Conservation (phyloP, 2,329 filamentous ascomycete genomes). For the Pseudocercospora cruenta region DNA sequence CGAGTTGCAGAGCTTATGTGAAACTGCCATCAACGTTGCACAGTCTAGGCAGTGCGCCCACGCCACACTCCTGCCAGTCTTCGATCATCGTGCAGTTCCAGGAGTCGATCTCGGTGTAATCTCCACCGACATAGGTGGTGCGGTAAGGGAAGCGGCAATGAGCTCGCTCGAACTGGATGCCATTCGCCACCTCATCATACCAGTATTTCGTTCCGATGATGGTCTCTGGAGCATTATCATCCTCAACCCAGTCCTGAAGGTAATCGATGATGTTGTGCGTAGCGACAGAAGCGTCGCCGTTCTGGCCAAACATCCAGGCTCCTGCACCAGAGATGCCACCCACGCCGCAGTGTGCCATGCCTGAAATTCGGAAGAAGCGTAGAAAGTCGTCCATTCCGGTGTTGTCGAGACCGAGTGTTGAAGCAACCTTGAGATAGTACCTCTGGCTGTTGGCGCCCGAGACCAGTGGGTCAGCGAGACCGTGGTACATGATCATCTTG, state of each 20-base stretch:
- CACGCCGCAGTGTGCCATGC: slow-evolving; percentile 56
- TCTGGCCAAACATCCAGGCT: slow-evolving; percentile 48
- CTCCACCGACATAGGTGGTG: slow-evolving; percentile 43
- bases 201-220: slow-evolving; percentile 50
- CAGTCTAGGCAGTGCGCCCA: slow-evolving; percentile 25
- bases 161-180: slow-evolving; percentile 50
- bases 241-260: slow-evolving; percentile 45
- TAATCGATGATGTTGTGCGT: slow-evolving; percentile 54
- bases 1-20: slow-evolving; percentile 4
- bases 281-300: slow-evolving; percentile 28
- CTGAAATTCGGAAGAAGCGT: slow-evolving; percentile 57
- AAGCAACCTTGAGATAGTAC: slow-evolving; percentile 55
- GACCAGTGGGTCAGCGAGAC: slow-evolving; percentile 50
- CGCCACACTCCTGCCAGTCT: slow-evolving; percentile 35
- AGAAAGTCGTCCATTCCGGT: slow-evolving; percentile 45
- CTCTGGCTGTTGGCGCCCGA: slow-evolving; percentile 49
- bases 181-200: slow-evolving; percentile 45
- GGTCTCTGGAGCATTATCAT: slow-evolving; percentile 36
- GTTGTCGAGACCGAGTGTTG: slow-evolving; percentile 44
- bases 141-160: slow-evolving; percentile 48
- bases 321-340: slow-evolving; percentile 47
- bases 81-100: slow-evolving; percentile 43
- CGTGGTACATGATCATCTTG: slow-evolving; percentile 52
- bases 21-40: slow-evolving; percentile 35
- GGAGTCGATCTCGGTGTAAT: slow-evolving; percentile 39